phyloP scores from a whole-genome alignment of 768 basidiomycete genomes.

The Gymnopilus junonius region DNA sequence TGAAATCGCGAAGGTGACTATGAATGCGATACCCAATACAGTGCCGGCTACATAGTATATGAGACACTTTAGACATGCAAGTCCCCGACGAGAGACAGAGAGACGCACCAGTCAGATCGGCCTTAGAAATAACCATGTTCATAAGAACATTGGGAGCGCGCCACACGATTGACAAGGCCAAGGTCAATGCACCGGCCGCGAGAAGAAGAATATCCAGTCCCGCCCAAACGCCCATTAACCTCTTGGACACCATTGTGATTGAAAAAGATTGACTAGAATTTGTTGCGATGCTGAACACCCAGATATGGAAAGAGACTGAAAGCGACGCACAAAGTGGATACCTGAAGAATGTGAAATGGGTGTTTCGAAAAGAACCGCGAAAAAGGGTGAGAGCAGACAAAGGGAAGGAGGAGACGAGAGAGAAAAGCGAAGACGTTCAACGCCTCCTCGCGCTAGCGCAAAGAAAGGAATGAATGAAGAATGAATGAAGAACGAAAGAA shows the following conservation, averaged over 20 bases:
- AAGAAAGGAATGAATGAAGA: constrained; percentile 29
- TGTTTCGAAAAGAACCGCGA: constrained; percentile 57
- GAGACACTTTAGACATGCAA: background rate
- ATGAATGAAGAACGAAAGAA: constrained; percentile 13
- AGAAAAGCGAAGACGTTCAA: constrained; percentile 67
- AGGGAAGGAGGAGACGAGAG: constrained; percentile 36
- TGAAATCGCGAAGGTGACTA: constrained; percentile 72
- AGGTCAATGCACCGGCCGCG: constrained; percentile 65
- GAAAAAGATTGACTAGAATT: constrained; percentile 13
- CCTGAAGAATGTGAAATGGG: constrained; percentile 23
- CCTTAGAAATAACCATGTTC: constrained; percentile 67
- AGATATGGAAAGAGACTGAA: background rate
- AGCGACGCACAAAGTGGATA: constrained; percentile 14
- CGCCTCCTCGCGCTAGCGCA: constrained; percentile 60
- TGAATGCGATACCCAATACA: constrained; percentile 66
- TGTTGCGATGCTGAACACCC: constrained; percentile 3
- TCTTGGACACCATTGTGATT: constrained; percentile 70
- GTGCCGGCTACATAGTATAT: constrained; percentile 60
- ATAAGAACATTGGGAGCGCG: constrained; percentile 67
- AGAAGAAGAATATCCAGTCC: constrained; percentile 74
- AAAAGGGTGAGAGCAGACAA: constrained; percentile 30
- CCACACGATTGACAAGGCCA: constrained; percentile 77
- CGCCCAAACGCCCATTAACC: constrained; percentile 72
- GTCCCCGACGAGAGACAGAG: background rate
- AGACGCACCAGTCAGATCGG: constrained; percentile 63